phyloP scores from a whole-genome alignment of 352 stramenopile genomes.

The Globisporangium nunn region DNA sequence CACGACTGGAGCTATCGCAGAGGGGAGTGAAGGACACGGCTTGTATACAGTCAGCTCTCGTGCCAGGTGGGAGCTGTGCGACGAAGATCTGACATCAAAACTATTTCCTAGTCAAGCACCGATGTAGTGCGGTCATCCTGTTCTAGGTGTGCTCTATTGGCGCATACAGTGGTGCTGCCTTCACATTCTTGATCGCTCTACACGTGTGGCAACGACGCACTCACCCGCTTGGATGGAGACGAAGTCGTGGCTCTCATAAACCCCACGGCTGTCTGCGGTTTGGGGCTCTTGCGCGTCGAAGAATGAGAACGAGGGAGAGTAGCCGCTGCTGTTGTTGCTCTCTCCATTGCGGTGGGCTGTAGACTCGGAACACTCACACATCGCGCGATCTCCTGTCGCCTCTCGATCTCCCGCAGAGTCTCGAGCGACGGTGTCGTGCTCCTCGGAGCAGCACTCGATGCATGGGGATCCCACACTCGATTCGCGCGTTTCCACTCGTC shows the following conservation, averaged over 20 bases:
- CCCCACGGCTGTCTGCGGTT: slow-evolving; percentile 8
- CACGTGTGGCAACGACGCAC: slow-evolving; percentile 13
- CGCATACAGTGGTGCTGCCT: background rate
- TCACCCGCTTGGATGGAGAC: background rate
- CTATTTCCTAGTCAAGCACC: background rate
- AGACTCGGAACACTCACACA: slow-evolving; percentile 54
- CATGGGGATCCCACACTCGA: slow-evolving; percentile 35
- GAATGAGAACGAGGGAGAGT: slow-evolving; percentile 2
- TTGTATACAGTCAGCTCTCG: background rate
- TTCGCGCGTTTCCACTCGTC: slow-evolving; percentile 58
- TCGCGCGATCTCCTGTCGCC: slow-evolving; percentile 31
- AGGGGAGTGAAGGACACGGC: slow-evolving; percentile 2
- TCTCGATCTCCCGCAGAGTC: slow-evolving; percentile 14
- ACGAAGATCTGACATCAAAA: background rate
- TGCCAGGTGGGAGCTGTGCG: background rate
- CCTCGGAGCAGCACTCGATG: slow-evolving; percentile 3
- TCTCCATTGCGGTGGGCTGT: slow-evolving; percentile 51
- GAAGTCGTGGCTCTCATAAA: slow-evolving; percentile 10
- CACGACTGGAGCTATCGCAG: slow-evolving; percentile 24
- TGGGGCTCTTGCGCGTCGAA: slow-evolving; percentile 14
- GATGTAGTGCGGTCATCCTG: background rate
- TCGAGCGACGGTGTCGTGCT: slow-evolving; percentile 27
- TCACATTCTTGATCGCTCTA: background rate
- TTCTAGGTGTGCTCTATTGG: background rate
- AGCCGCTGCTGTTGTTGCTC: slow-evolving; percentile 16